Evolutionary conservation across 2,329 filamentous ascomycete species (phyloP).

Genomic region (Penicillium verrucosum): DNA sequence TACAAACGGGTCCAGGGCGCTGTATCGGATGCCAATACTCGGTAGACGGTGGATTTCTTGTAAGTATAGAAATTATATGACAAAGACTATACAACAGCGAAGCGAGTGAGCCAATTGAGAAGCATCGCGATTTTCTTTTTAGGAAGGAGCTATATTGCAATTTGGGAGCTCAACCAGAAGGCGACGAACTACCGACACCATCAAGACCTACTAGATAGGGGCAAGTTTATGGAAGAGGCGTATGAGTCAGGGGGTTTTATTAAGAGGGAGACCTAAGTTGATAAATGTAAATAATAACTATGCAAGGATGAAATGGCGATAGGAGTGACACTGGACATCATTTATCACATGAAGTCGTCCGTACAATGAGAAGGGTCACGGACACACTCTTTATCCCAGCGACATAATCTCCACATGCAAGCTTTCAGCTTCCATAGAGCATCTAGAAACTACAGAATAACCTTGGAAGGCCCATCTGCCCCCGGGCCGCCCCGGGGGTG

Average conservation of each 20-base stretch:
- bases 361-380: neutral
- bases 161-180: no score
- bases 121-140: no score
- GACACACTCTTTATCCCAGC: neutral
- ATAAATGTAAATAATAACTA: neutral
- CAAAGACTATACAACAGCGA: no score
- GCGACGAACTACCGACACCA: no score
- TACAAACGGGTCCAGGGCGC: neutral
- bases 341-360: neutral
- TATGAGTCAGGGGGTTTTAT: no score
- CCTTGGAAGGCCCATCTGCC: neutral
- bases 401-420: neutral
- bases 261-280: no score
- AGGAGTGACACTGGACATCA: neutral
- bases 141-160: no score
- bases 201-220: neutral
- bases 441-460: neutral
- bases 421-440: neutral
- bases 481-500: neutral
- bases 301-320: neutral
- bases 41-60: neutral
- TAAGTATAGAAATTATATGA: no score
- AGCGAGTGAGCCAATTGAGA: no score
- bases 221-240: neutral
- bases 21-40: neutral